A percentile compares a stretch with the other conserved stretches of the same genome.
phyloP scores from a whole-genome alignment of 371 early-diverging fungal species.

The Cokeromyces recurvatus region DNA sequence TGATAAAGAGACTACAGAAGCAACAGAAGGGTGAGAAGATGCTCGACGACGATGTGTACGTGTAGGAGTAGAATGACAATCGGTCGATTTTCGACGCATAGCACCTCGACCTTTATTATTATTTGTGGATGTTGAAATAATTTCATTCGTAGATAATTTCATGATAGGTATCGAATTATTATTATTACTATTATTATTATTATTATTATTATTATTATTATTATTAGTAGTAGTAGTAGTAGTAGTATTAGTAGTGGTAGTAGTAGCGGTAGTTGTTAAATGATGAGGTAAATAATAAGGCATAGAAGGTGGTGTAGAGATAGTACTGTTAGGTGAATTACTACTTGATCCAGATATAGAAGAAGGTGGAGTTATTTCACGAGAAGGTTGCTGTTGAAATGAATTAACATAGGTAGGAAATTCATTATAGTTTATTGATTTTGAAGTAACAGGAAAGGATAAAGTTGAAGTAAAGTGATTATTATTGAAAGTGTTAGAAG shows the following conservation, averaged over 20 bases:
- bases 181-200: too few relatives aligned
- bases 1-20: constrained; percentile 45
- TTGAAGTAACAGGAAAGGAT: too few relatives aligned
- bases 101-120: constrained; percentile 3
- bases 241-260: neutral
- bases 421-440: neutral
- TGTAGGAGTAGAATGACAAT: neutral
- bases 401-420: neutral
- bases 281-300: neutral
- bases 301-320: constrained; percentile 9
- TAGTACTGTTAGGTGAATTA: constrained; percentile 6
- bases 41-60: constrained; percentile 27
- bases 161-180: neutral
- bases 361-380: constrained; percentile 12
- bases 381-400: neutral
- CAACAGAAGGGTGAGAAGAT: constrained; percentile 42
- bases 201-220: too few relatives aligned
- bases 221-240: neutral
- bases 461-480: neutral
- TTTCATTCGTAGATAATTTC: neutral
- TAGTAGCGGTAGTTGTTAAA: neutral
- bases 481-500: neutral
- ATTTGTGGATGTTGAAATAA: neutral
- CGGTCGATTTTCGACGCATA: constrained; percentile 14
- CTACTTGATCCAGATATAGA: constrained; percentile 5